Evolutionary conservation across 768 basidiomycete species (phyloP), one percentile per base, ranked within the genome.

Genomic region (Russula sp.): DNA sequence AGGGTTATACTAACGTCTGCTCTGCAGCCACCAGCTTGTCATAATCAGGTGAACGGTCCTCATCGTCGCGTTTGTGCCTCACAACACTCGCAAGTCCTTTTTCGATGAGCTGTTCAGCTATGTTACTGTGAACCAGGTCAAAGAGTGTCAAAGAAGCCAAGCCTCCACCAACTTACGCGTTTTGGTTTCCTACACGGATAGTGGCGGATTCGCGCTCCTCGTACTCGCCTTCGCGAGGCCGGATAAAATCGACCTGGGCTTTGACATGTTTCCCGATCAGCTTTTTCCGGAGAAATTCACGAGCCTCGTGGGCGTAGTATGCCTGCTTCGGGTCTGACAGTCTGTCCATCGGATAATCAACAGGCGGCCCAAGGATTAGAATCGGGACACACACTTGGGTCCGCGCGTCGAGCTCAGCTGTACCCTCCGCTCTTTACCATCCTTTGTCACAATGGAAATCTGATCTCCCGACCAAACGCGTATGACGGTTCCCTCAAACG

Each of bases 1-100:
- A 20, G 13, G 22, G 29, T 20, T 14, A 22, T 5, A 78, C 90
- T 74, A 68, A 95, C 93, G 76, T 76, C 76, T 95, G 93, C 73
- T 99, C 96, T 8, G 94, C 97, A 34, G 87, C 85, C 81, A 98
- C 93, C 47, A 98, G 77, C 75, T 93, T 94, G 76, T 99, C 97
- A 66, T 93, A 93, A 70, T 98, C 96, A 7, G 88, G 81, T n/a
- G 95, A 95, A 50, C 95, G 83, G 68, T 95, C 90, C 73, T 98
- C 96, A 70, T 98, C 96, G 67, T 96, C 95, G 22, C 92, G 85
- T 70, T 86, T 89, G 74, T 99, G 96, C 49, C 96, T 86, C 32
- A 98, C 85, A 10, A 90, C 88, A 59, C 85, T 88, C 4, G 93
- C 92, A 35, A 96, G 76, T 50, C 97, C 96, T 69, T 93, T 93